phyloP scores from a whole-genome alignment of 2,329 filamentous ascomycete species.

The Trichoderma pleuroti region DNA sequence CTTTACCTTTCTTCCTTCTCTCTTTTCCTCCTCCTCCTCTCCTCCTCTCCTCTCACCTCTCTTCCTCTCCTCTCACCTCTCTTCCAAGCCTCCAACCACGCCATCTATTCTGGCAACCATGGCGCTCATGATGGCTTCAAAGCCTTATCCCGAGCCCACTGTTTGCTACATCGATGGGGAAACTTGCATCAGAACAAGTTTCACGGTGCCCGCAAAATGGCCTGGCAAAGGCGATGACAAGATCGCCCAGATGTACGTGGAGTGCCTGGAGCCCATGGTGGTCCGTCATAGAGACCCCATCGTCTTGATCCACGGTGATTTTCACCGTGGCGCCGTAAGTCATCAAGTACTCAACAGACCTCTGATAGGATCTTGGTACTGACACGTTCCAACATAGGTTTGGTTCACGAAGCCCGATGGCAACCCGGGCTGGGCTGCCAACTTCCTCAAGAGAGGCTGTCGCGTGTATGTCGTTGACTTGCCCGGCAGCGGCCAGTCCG shows the following conservation, averaged over 20 bases:
- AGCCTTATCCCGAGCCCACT: not conserved
- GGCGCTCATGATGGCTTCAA: not conserved
- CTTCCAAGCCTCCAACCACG: not conserved
- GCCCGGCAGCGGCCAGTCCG: slow-evolving; percentile 38
- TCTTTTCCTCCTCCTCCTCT: not conserved
- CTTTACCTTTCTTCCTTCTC: not conserved
- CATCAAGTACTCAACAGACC: not conserved
- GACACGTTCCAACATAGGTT: slow-evolving; percentile 27
- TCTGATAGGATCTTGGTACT: not conserved
- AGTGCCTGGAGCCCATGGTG: not conserved
- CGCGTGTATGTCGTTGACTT: slow-evolving; percentile 44
- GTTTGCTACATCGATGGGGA: not conserved
- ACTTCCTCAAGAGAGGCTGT: slow-evolving; percentile 41
- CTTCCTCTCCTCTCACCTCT: too few species aligned
- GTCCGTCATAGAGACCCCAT: slow-evolving; percentile 22
- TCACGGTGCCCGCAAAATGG: not conserved
- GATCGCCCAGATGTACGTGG: not conserved
- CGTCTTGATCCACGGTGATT: slow-evolving; percentile 37
- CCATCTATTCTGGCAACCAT: not conserved
- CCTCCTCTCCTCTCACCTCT: not conserved
- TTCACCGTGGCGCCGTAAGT: slow-evolving; percentile 34
- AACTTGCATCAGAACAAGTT: not conserved
- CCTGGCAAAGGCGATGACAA: not conserved
- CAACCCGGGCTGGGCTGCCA: slow-evolving; percentile 43
- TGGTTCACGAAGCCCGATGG: slow-evolving; percentile 48